A percentile compares a stretch with the other conserved stretches of the same genome.
Evolutionary conservation across 1,284 basidiomycete species (phyloP).

Genomic region (Leccinum fallax): DNA sequence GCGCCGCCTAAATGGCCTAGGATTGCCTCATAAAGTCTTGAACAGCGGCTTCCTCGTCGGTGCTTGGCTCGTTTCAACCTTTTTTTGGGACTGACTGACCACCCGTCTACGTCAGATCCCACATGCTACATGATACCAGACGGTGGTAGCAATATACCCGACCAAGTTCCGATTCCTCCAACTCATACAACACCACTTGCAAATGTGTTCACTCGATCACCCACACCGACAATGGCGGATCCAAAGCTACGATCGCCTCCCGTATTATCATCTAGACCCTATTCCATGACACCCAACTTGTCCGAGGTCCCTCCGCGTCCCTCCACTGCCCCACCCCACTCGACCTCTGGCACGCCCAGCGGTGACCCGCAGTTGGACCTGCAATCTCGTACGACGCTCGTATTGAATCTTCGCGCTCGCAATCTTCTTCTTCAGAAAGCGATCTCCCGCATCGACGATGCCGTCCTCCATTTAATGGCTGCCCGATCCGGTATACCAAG

Average conservation of each 20-base stretch:
- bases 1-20: not conserved
- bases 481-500: conserved; percentile 37
- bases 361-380: conserved; percentile 14
- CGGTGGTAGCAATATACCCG: conserved; percentile 11
- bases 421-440: conserved; percentile 38
- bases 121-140: conserved; percentile 38
- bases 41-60: not conserved
- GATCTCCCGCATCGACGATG: conserved; percentile 36
- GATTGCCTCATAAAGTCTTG: not conserved
- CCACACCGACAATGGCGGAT: conserved; percentile 16
- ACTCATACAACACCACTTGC: conserved; percentile 14
- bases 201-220: conserved; percentile 25
- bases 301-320: conserved; percentile 30
- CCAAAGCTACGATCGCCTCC: conserved; percentile 10
- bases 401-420: conserved; percentile 35
- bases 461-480: conserved; percentile 34
- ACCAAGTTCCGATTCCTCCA: conserved; percentile 14
- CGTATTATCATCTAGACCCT: conserved; percentile 5
- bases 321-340: conserved; percentile 34
- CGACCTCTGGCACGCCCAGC: conserved; percentile 16
- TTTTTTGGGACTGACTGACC: conserved; percentile 4
- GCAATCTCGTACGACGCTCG: conserved; percentile 27
- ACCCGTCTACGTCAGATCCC: conserved; percentile 4
- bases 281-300: conserved; percentile 8
- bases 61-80: not conserved